Evolutionary conservation across 2,329 filamentous ascomycete species (phyloP).

Genomic region (Ophiostoma montium): DNA sequence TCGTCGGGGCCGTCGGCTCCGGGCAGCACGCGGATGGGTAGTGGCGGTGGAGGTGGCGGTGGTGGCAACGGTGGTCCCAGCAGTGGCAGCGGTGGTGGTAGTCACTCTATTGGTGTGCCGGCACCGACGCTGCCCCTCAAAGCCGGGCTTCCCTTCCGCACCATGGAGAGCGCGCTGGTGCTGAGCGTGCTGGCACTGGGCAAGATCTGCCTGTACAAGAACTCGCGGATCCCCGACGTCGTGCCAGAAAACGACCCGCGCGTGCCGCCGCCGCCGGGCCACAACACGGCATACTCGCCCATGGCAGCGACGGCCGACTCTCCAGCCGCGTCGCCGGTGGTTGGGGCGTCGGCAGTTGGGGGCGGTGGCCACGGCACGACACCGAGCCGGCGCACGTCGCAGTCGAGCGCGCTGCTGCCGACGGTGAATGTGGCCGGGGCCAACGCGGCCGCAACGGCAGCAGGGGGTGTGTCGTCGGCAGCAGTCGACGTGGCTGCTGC

Average conservation of each 20-base stretch:
- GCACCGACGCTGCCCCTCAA: conserved; percentile 18
- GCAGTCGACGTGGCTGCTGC: not conserved
- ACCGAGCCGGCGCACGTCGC: conserved; percentile 37
- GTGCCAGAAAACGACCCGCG: conserved; percentile 29
- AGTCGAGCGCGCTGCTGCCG: conserved; percentile 25
- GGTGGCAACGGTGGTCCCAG: not conserved
- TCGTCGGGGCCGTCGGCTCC: conserved; percentile 19
- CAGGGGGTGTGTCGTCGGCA: not conserved
- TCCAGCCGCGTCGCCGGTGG: conserved; percentile 12
- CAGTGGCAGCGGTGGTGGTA: conserved; percentile 10
- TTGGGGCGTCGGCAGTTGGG: conserved; percentile 38
- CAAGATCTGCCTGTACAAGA: conserved; percentile 54
- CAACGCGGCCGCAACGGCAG: not conserved
- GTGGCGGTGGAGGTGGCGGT: not conserved
- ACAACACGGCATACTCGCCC: conserved; percentile 33
- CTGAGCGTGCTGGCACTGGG: conserved; percentile 75
- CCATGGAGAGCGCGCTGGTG: conserved; percentile 67
- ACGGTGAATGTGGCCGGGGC: not conserved
- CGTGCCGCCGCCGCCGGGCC: conserved; percentile 8
- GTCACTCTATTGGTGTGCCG: not conserved
- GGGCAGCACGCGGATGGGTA: not conserved
- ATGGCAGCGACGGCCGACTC: conserved; percentile 27
- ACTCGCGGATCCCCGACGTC: conserved; percentile 39
- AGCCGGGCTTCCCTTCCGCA: conserved; percentile 42
- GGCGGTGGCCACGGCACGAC: conserved; percentile 33